A percentile compares a stretch with the other conserved stretches of the same genome.
These are phyloP conservation scores for Guadua angustifolia DNA, from an alignment of 176 grass and related monocot species.

Conservation along the genomic window DNA sequence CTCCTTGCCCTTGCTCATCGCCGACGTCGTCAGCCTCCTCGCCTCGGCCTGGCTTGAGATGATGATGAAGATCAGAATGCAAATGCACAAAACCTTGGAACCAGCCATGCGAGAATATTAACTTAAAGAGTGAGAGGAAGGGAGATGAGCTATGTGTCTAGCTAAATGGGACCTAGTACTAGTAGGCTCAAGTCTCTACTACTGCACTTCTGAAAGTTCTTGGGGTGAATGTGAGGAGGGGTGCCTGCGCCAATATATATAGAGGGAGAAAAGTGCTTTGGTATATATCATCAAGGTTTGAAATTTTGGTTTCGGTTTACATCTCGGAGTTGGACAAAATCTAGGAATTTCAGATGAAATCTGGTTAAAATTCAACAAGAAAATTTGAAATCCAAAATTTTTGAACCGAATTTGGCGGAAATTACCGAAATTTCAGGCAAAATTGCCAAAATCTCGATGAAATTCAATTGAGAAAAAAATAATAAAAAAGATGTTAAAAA, in stretches of 20 bases:
- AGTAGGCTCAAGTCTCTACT: not conserved
- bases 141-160: not conserved
- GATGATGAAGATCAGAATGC: conserved; percentile 46
- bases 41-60: conserved; percentile 50
- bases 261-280: conserved; percentile 12
- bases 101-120: conserved; percentile 34
- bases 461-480: no score
- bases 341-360: no score
- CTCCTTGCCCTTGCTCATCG: conserved; percentile 2
- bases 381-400: no score
- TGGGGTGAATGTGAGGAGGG: conserved; percentile 24
- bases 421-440: no score
- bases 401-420: no score
- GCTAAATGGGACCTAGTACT: conserved; percentile 22
- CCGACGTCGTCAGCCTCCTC: conserved; percentile 1
- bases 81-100: conserved; percentile 44
- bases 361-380: no score
- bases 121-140: not conserved
- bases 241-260: conserved; percentile 28
- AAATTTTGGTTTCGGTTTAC: no score
- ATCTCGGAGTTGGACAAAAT: no score
- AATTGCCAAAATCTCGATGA: no score
- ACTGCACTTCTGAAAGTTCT: conserved; percentile 7
- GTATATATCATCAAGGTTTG: not conserved
- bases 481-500: no score